phyloP scores from a whole-genome alignment of 345 rosid species.

The Dimocarpus longan region DNA sequence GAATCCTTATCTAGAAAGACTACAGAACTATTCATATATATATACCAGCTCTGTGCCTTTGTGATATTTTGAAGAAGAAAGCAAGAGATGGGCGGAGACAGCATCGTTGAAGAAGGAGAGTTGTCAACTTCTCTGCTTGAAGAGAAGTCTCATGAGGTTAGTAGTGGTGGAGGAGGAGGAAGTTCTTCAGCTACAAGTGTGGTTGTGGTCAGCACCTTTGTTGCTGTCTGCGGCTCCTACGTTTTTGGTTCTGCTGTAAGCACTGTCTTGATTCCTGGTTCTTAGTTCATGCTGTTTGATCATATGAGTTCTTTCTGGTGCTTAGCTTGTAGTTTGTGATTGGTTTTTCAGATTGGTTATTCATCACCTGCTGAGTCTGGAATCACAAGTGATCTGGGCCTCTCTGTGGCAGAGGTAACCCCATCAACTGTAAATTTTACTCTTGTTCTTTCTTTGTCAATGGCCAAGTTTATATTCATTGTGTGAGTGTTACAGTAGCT shows the following conservation, averaged over 20 bases:
- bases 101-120: slow-evolving; percentile 20
- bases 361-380: slow-evolving; percentile 89
- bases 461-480: too few species aligned
- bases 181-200: slow-evolving; percentile 22
- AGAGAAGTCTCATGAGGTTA: background rate
- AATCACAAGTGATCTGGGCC: slow-evolving; percentile 61
- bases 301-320: background rate
- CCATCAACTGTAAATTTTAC: background rate
- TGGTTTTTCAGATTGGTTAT: slow-evolving; percentile 64
- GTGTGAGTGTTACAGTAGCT: too few species aligned
- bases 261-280: background rate
- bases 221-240: slow-evolving; percentile 32
- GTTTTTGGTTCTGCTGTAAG: slow-evolving; percentile 54
- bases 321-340: background rate
- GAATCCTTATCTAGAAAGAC: background rate
- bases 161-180: background rate
- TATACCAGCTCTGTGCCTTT: background rate
- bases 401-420: slow-evolving; percentile 65
- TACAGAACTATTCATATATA: too few species aligned
- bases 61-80: background rate
- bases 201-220: slow-evolving; percentile 24
- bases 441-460: background rate
- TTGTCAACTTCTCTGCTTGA: slow-evolving; percentile 19
- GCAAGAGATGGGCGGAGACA: slow-evolving; percentile 1
- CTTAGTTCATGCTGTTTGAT: background rate